Evolutionary conservation across 2,329 filamentous ascomycete species (phyloP).

Genomic region (Huntiella savannae): DNA sequence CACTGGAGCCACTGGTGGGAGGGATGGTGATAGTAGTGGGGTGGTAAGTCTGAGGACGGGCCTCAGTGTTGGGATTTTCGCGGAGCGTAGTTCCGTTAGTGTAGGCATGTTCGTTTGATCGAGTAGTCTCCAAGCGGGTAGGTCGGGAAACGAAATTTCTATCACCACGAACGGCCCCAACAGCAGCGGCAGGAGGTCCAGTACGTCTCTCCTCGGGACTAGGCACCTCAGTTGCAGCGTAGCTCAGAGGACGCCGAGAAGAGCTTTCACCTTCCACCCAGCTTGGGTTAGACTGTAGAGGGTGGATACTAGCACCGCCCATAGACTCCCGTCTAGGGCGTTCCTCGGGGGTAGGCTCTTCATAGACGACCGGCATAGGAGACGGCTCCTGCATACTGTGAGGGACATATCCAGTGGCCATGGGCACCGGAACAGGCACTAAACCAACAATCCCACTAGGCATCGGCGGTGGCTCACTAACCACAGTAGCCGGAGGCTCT

Average conservation of each 20-base stretch:
- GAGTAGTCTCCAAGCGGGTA: too few relatives aligned
- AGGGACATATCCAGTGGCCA: not conserved
- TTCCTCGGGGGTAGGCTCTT: not conserved
- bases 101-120: not conserved
- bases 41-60: too few relatives aligned
- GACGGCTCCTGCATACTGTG: not conserved
- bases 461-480: too few relatives aligned
- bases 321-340: too few relatives aligned
- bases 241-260: not conserved
- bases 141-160: not conserved
- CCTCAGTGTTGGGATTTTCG: too few relatives aligned
- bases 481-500: too few relatives aligned
- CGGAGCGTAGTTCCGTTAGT: too few relatives aligned
- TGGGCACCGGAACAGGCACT: not conserved
- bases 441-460: not conserved
- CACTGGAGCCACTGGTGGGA: constrained; percentile 1
- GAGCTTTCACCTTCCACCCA: not conserved
- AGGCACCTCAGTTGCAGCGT: not conserved
- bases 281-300: constrained; percentile 8
- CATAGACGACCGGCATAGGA: not conserved
- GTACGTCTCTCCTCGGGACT: not conserved
- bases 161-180: not conserved
- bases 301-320: not conserved
- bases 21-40: not conserved
- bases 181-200: not conserved